Evolutionary conservation across 139 green algal species (phyloP).

Genomic region (Tetraselmis chui): DNA sequence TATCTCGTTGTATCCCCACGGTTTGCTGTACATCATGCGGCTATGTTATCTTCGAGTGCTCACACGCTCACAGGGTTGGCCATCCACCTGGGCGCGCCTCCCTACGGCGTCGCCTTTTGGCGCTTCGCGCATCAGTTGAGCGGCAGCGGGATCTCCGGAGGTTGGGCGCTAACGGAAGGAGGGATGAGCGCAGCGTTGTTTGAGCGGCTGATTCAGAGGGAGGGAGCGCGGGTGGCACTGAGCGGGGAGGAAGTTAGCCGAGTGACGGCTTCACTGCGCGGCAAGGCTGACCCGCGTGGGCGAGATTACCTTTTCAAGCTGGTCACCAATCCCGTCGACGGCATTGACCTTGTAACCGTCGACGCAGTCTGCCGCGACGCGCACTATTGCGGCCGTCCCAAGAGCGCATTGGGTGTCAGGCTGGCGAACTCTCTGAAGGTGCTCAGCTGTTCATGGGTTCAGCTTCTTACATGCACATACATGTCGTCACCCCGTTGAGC

Average conservation of each 20-base stretch:
- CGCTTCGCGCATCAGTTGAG: too few species aligned
- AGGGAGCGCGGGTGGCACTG: not conserved
- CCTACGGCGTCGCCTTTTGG: too few species aligned
- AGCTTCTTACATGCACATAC: too few species aligned
- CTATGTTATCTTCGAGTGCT: too few species aligned
- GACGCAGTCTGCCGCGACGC: not conserved
- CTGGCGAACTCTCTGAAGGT: not conserved
- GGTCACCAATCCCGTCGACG: not conserved
- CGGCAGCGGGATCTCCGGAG: too few species aligned
- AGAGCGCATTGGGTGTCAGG: not conserved
- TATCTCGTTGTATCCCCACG: too few species aligned
- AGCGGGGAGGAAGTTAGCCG: not conserved
- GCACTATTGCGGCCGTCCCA: not conserved
- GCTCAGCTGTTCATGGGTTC: too few species aligned
- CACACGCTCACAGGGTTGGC: too few species aligned
- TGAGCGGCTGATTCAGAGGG: not conserved
- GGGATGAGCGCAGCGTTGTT: not conserved
- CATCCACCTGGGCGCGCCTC: too few species aligned
- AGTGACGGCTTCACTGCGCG: not conserved
- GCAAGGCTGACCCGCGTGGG: not conserved
- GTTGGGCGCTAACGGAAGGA: too few species aligned
- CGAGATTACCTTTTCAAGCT: not conserved
- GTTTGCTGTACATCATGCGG: too few species aligned
- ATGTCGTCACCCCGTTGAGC: too few species aligned
- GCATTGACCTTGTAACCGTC: not conserved